These are phyloP conservation scores for Pythium myriotylum DNA, from an alignment of 352 stramenopile genomes.

Conservation along the genomic window DNA sequence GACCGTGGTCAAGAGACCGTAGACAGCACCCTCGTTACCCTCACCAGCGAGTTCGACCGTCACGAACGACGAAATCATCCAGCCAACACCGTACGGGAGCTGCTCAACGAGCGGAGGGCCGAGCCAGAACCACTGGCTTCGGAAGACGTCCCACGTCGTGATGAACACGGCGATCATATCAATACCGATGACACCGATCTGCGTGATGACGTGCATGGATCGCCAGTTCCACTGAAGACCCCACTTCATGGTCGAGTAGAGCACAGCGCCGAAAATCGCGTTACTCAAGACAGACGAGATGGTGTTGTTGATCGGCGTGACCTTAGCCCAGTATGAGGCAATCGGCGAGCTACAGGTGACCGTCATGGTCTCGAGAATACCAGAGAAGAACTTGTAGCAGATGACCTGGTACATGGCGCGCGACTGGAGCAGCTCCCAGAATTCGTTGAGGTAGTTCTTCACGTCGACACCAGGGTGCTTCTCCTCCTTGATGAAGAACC, in stretches of 20 bases:
- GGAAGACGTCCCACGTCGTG: slow-evolving; percentile 41
- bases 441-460: slow-evolving; percentile 19
- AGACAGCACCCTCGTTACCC: slow-evolving; percentile 52
- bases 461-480: slow-evolving; percentile 17
- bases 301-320: slow-evolving; percentile 45
- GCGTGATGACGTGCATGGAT: slow-evolving; percentile 34
- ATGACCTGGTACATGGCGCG: slow-evolving; percentile 21
- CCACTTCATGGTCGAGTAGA: slow-evolving; percentile 42
- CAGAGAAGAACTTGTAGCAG: slow-evolving; percentile 9
- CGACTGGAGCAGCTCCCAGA: slow-evolving; percentile 22
- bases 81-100: slow-evolving; percentile 38
- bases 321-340: slow-evolving; percentile 28
- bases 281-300: slow-evolving; percentile 39
- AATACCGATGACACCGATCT: slow-evolving; percentile 35
- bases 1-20: slow-evolving; percentile 49
- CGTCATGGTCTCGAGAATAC: neutral
- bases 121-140: slow-evolving; percentile 6
- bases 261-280: slow-evolving; percentile 36
- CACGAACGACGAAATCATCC: slow-evolving; percentile 42
- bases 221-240: slow-evolving; percentile 57
- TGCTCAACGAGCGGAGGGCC: slow-evolving; percentile 40
- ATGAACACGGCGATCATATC: slow-evolving; percentile 39
- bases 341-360: neutral
- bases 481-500: slow-evolving; percentile 29
- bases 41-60: slow-evolving; percentile 40